Evolutionary conservation across 2,329 filamentous ascomycete species (phyloP).

Genomic region (Colletotrichum abscissum): DNA sequence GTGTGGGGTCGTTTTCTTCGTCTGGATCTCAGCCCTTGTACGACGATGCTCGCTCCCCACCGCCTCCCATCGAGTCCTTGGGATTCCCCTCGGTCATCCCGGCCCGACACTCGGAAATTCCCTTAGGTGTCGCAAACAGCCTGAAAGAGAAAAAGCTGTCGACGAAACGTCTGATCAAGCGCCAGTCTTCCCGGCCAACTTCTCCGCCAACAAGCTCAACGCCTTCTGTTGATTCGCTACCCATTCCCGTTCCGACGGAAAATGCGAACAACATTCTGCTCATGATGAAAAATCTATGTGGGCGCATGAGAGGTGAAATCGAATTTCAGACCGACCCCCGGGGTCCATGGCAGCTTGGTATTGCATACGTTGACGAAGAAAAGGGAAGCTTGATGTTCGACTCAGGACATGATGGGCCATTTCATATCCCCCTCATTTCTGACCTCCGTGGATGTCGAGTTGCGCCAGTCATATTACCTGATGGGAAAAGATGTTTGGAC

Average conservation of each 20-base stretch:
- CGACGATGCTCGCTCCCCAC: constrained; percentile 58
- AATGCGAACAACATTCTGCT: constrained; percentile 79
- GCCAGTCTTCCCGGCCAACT: constrained; percentile 65
- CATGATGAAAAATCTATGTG: constrained; percentile 82
- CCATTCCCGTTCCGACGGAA: constrained; percentile 69
- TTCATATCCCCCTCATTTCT: constrained; percentile 74
- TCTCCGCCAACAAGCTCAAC: constrained; percentile 64
- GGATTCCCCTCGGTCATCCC: constrained; percentile 55
- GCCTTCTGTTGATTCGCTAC: constrained; percentile 69
- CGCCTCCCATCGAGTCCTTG: constrained; percentile 55
- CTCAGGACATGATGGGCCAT: constrained; percentile 72
- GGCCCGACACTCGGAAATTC: constrained; percentile 37
- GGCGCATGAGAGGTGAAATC: constrained; percentile 82
- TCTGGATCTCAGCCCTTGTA: constrained; percentile 65
- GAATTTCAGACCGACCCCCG: constrained; percentile 74
- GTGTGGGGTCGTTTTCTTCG: constrained; percentile 78
- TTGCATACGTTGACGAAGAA: constrained; percentile 82
- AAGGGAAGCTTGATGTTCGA: constrained; percentile 81
- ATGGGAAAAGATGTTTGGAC: constrained; percentile 63
- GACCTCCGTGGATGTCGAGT: constrained; percentile 82
- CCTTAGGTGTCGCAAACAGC: constrained; percentile 40
- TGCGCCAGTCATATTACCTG: constrained; percentile 61
- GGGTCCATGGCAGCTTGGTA: constrained; percentile 75
- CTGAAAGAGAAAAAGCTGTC: constrained; percentile 60
- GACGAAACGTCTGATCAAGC: constrained; percentile 66